phyloP scores from a whole-genome alignment of 148 eudicot species.

The Mesembryanthemum crystallinum region DNA sequence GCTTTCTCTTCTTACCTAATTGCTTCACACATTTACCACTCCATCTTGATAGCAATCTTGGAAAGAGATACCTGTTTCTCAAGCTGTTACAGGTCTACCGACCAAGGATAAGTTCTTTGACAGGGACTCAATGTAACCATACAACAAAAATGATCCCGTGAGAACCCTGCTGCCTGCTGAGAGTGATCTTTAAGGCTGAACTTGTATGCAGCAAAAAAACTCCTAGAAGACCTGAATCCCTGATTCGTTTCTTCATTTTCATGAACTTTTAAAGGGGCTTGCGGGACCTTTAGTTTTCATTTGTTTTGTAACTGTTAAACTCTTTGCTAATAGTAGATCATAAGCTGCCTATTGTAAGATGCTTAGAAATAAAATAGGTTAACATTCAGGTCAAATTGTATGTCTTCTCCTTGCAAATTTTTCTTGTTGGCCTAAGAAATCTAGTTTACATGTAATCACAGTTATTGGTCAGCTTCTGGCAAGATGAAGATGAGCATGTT shows the following conservation, averaged over 20 bases:
- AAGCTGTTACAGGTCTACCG: not conserved
- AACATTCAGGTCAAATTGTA: not conserved
- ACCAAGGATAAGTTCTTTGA: not conserved
- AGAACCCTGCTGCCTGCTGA: not conserved
- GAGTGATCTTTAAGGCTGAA: not conserved
- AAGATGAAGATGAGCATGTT: constrained; percentile 87
- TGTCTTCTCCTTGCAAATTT: constrained; percentile 5
- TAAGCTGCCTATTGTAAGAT: not conserved
- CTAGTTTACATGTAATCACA: constrained; percentile 33
- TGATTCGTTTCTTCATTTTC: not conserved
- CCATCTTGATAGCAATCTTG: not conserved
- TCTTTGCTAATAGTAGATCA: not conserved
- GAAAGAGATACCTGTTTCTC: not conserved
- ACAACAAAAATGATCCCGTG: not conserved
- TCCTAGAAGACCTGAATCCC: not conserved
- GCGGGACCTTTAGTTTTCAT: not conserved
- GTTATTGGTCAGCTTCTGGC: constrained; percentile 97
- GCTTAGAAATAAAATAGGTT: not conserved
- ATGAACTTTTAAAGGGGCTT: not conserved
- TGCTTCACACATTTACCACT: not conserved
- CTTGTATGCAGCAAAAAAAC: not conserved
- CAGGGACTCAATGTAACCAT: not conserved
- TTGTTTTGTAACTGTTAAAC: not conserved
- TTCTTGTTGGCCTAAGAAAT: constrained; percentile 8
- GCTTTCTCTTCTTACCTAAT: not conserved